Percentiles rank a stretch among this genome's conserved stretches.
phyloP scores from a whole-genome alignment of 2,329 filamentous ascomycete genomes.

The Pseudocercospora vitis region DNA sequence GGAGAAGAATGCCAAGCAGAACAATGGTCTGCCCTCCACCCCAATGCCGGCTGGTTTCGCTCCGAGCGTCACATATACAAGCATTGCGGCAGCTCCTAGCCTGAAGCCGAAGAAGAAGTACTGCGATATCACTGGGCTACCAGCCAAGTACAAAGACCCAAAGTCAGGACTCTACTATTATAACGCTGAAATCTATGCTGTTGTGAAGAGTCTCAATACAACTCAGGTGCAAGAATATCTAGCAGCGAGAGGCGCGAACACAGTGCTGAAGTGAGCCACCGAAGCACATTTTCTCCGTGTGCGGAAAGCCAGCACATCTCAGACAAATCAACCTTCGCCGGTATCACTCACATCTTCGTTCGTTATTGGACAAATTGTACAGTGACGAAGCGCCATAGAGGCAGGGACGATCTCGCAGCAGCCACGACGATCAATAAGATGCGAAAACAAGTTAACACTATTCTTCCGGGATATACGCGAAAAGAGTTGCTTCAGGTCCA shows the following conservation, averaged over 20 bases:
- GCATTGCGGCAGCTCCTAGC: slow-evolving; percentile 91
- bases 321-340: background rate
- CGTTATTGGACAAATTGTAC: background rate
- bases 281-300: background rate
- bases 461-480: background rate
- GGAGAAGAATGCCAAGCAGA: slow-evolving; percentile 65
- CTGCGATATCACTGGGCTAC: slow-evolving; percentile 91
- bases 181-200: slow-evolving; percentile 84
- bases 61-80: slow-evolving; percentile 80
- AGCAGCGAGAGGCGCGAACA: slow-evolving; percentile 87
- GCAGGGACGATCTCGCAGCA: background rate
- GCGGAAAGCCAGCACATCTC: too few relatives aligned
- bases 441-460: background rate
- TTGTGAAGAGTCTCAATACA: slow-evolving; percentile 77
- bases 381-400: background rate
- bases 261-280: slow-evolving; percentile 77
- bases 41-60: slow-evolving; percentile 42
- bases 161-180: slow-evolving; percentile 93
- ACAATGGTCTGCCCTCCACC: slow-evolving; percentile 33
- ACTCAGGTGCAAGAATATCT: slow-evolving; percentile 84
- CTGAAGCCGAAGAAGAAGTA: slow-evolving; percentile 79
- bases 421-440: slow-evolving; percentile 3
- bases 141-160: slow-evolving; percentile 89
- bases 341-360: background rate
- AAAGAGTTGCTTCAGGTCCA: slow-evolving; percentile 9